Percentiles rank a stretch among this genome's conserved stretches.
These are phyloP conservation scores for Selenicereus undatus DNA, from an alignment of 148 eudicot genomes.

Conservation along the genomic window DNA sequence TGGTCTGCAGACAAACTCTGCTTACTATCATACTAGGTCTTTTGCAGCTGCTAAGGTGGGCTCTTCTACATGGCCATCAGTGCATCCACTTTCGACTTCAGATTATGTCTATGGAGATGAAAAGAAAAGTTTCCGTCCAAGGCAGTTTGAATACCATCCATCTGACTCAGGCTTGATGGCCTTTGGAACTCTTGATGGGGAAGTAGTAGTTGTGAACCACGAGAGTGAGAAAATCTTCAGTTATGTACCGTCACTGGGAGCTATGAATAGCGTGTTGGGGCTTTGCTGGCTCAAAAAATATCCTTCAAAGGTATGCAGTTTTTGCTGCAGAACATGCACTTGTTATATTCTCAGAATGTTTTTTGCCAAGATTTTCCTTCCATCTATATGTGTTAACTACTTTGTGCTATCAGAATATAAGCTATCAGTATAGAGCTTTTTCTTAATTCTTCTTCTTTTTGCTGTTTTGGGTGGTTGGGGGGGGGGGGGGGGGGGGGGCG, in stretches of 20 bases:
- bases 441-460: background rate
- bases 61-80: constrained; percentile 51
- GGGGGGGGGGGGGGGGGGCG: no score
- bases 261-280: constrained; percentile 58
- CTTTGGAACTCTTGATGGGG: constrained; percentile 79
- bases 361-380: background rate
- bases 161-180: constrained; percentile 63
- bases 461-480: background rate
- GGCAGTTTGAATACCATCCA: constrained; percentile 87
- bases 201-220: constrained; percentile 65
- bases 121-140: constrained; percentile 49
- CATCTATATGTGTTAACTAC: background rate
- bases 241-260: constrained; percentile 45
- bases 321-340: background rate
- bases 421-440: background rate
- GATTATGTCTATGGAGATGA: constrained; percentile 35
- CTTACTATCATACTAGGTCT: constrained; percentile 54
- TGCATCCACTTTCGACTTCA: constrained; percentile 40
- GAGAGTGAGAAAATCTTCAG: constrained; percentile 49
- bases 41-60: constrained; percentile 64
- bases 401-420: background rate
- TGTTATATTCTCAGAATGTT: background rate
- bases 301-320: constrained; percentile 58
- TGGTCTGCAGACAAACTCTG: constrained; percentile 32
- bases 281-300: constrained; percentile 75